phyloP scores from a whole-genome alignment of 768 basidiomycete species.

The Porphyrellus cyaneotinctus region DNA sequence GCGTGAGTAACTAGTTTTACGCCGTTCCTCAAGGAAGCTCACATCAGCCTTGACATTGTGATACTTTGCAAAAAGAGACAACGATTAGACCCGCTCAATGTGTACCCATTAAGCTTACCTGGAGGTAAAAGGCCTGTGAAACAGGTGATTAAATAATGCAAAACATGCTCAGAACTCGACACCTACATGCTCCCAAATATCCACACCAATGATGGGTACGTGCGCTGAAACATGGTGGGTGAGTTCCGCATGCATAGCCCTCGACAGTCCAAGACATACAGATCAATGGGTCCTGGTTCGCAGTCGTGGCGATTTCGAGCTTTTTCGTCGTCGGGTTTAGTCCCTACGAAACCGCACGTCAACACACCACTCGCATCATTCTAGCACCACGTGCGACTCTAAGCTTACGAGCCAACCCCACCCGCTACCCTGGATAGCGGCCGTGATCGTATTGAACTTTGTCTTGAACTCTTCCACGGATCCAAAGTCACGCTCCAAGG shows the following conservation, averaged over 20 bases:
- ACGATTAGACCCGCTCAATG: conserved; percentile 1
- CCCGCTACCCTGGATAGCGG: conserved; percentile 92
- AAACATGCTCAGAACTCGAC: conserved; percentile 6
- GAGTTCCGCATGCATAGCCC: background rate
- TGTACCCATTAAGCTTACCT: conserved; percentile 9
- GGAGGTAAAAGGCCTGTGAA: conserved; percentile 62
- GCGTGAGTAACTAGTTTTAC: conserved; percentile 2
- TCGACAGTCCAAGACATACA: conserved; percentile 33
- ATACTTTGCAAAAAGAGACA: conserved; percentile 49
- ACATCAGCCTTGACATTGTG: conserved; percentile 93
- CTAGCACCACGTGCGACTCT: background rate
- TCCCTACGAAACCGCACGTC: conserved; percentile 43
- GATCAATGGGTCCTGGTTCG: conserved; percentile 94
- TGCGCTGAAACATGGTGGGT: conserved; percentile 48
- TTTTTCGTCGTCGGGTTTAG: conserved; percentile 61
- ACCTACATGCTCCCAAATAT: conserved; percentile 93
- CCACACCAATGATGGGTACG: conserved; percentile 89
- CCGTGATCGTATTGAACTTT: conserved; percentile 81
- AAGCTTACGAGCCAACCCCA: conserved; percentile 92
- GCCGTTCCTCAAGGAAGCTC: conserved; percentile 32
- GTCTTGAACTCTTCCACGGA: conserved; percentile 84
- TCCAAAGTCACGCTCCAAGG: conserved; percentile 79
- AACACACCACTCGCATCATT: background rate
- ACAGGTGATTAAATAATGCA: conserved; percentile 2
- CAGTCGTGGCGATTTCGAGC: conserved; percentile 88